Evolutionary conservation across 177 flowering plant species (phyloP).

Genomic region (Telopea speciosissima): DNA sequence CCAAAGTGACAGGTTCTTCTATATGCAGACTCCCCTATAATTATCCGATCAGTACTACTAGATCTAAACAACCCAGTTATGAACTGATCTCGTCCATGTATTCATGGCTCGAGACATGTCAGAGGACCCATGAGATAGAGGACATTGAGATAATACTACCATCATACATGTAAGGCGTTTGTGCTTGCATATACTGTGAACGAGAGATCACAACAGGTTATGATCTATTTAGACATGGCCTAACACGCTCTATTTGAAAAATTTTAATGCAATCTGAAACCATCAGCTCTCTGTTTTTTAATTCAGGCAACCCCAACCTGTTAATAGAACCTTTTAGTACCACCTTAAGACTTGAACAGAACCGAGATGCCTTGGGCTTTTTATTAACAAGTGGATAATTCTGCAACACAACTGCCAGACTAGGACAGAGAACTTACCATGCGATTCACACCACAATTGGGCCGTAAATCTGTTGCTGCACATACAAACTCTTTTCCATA

Average conservation of each 20-base stretch:
- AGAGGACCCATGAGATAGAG: neutral
- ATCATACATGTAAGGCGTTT: too few species aligned
- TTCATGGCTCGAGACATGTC: neutral
- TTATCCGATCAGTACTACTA: neutral
- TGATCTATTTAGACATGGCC: neutral
- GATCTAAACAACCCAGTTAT: neutral
- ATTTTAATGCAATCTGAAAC: neutral
- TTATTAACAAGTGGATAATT: neutral
- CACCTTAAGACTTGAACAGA: too few species aligned
- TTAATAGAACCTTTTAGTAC: neutral
- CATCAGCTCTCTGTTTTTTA: neutral
- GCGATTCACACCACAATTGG: conserved; percentile 88
- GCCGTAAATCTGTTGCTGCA: conserved; percentile 82
- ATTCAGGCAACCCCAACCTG: neutral
- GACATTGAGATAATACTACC: too few species aligned
- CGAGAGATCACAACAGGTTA: neutral
- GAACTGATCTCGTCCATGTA: neutral
- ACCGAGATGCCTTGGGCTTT: neutral
- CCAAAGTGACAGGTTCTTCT: too few species aligned
- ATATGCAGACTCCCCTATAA: neutral
- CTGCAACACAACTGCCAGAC: neutral
- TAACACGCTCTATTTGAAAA: too few species aligned
- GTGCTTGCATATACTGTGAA: too few species aligned
- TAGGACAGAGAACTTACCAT: conserved; percentile 32
- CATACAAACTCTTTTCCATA: conserved; percentile 87